Percentiles rank a stretch among this genome's conserved stretches.
Conservation (phyloP, 495 filamentous ascomycete genomes). For the Penicillium fimorum region DNA sequence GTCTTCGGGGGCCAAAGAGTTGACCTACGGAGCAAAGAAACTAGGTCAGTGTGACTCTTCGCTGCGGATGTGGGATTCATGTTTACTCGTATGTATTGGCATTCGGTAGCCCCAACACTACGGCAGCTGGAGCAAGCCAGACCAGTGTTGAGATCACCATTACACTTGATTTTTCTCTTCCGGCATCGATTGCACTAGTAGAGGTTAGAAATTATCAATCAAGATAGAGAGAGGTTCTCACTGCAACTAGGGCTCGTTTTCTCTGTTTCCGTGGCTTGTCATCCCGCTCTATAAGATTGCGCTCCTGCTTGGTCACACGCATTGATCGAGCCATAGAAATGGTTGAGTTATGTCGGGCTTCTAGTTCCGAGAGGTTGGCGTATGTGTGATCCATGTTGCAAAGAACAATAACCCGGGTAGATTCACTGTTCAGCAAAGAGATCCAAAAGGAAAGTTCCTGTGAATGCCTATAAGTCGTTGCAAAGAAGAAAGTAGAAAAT, state of each 20-base stretch:
- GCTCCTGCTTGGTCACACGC: constrained; percentile 29
- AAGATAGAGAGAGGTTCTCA: constrained; percentile 40
- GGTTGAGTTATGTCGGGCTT: constrained; percentile 17
- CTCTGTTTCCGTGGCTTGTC: constrained; percentile 38
- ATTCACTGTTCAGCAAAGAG: not conserved
- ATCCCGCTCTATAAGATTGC: constrained; percentile 32
- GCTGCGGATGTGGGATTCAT: not conserved
- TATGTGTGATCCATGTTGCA: constrained; percentile 34
- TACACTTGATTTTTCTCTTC: constrained; percentile 95
- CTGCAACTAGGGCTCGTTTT: constrained; percentile 65
- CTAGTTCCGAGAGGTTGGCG: constrained; percentile 31
- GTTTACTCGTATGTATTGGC: constrained; percentile 77
- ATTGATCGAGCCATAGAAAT: constrained; percentile 31
- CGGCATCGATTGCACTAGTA: constrained; percentile 83
- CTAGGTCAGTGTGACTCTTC: not conserved
- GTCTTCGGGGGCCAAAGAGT: constrained; percentile 13
- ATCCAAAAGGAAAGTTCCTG: not conserved
- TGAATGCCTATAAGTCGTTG: constrained; percentile 6
- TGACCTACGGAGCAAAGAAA: constrained; percentile 12
- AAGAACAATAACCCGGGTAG: not conserved
- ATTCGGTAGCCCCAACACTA: constrained; percentile 63
- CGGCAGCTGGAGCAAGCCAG: constrained; percentile 82
- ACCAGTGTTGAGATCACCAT: constrained; percentile 75
- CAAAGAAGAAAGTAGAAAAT: constrained; percentile 14
- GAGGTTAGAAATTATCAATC: constrained; percentile 12